phyloP scores from a whole-genome alignment of 1,284 basidiomycete species.

The Pseudozyma pruni region DNA sequence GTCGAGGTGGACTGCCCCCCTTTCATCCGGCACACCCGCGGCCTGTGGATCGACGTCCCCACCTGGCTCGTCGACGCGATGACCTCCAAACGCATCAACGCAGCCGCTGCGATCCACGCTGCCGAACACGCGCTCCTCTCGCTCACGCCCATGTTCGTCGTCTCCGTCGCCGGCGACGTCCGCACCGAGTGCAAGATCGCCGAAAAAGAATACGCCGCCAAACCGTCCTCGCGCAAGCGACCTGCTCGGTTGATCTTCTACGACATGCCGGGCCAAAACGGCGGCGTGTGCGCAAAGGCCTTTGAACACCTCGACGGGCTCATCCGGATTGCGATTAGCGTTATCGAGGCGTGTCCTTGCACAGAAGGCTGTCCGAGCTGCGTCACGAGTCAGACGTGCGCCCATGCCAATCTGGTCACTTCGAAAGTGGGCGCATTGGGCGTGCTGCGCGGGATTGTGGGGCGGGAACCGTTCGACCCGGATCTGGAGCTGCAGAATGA shows the following conservation, averaged over 20 bases:
- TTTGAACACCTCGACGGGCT: constrained; percentile 82
- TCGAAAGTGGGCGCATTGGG: constrained; percentile 63
- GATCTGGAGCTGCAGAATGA: constrained; percentile 56
- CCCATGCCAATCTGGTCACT: constrained; percentile 59
- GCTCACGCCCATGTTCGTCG: constrained; percentile 74
- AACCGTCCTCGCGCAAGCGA: constrained; percentile 75
- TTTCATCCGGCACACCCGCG: constrained; percentile 80
- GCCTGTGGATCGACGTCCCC: constrained; percentile 88
- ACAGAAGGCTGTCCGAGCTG: constrained; percentile 79
- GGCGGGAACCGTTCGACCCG: constrained; percentile 56
- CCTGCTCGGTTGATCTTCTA: constrained; percentile 88
- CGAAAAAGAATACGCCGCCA: constrained; percentile 80
- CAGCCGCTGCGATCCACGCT: constrained; percentile 83
- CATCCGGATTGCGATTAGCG: constrained; percentile 75
- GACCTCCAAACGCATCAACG: constrained; percentile 73
- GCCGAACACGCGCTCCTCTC: constrained; percentile 86
- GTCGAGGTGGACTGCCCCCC: constrained; percentile 83
- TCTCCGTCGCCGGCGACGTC: constrained; percentile 76
- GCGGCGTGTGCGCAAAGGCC: constrained; percentile 79
- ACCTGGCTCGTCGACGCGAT: constrained; percentile 72
- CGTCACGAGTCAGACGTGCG: constrained; percentile 69
- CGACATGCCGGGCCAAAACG: constrained; percentile 78
- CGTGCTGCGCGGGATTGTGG: constrained; percentile 62
- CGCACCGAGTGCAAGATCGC: constrained; percentile 82
- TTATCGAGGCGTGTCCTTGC: constrained; percentile 78